phyloP scores from a whole-genome alignment of 495 filamentous ascomycete genomes.

The Penicillium cosmopolitanum region DNA sequence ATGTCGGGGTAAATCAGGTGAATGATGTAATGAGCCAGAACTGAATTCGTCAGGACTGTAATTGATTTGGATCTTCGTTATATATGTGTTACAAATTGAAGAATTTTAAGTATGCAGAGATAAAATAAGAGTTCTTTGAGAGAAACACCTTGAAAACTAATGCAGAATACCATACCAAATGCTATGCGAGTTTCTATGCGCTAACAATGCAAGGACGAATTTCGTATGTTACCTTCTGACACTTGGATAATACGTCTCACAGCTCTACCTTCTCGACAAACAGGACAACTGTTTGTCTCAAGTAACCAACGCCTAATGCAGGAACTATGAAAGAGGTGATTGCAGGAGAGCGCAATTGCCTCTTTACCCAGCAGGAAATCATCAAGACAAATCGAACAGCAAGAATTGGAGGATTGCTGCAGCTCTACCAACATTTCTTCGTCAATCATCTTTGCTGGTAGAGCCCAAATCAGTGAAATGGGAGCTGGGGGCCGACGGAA shows the following conservation, averaged over 20 bases:
- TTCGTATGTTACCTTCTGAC: neutral
- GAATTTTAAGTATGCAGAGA: too few species aligned
- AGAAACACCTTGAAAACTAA: too few species aligned
- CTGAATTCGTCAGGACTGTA: too few species aligned
- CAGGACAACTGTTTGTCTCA: neutral
- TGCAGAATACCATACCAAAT: too few species aligned
- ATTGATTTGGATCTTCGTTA: too few species aligned
- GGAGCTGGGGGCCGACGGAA: neutral
- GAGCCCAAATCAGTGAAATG: neutral
- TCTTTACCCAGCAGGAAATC: neutral
- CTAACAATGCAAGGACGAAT: too few species aligned
- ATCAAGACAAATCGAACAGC: neutral
- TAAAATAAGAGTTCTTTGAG: too few species aligned
- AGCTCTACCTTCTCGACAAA: constrained; percentile 1
- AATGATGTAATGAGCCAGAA: too few species aligned
- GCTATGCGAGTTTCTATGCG: too few species aligned
- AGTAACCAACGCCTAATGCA: neutral
- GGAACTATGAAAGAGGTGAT: neutral
- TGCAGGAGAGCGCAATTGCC: neutral
- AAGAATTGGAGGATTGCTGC: neutral
- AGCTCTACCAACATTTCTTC: neutral
- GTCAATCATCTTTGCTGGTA: neutral
- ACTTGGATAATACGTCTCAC: neutral
- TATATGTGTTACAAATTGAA: too few species aligned
- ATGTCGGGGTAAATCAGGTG: neutral